Base-by-base conservation (phyloP, 179 eudicot species). In the Silene coronaria region DNA sequence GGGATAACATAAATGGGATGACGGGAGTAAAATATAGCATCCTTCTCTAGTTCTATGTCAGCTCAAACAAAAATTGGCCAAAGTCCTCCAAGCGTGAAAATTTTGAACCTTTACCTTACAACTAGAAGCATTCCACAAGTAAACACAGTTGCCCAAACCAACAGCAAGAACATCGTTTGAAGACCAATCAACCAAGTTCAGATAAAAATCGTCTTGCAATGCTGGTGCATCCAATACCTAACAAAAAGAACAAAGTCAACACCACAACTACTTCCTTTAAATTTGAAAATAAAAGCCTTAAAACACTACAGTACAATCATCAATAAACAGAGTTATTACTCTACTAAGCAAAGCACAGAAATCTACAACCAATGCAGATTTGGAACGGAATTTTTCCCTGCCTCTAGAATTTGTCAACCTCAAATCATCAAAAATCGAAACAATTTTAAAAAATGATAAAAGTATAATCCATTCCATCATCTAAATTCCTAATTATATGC, bases 191-290 rank as follows among this genome's bases (percentile, higher is more conserved):
- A 95, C 96, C 78, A 95, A 90, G 79, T 92, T 95, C 73, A 95
- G 83, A 75, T 95, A 92, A 80, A 92, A 95, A 88, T 95, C 99
- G 82, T 95, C 99, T 82, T 95, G 97, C 86, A 95, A 86, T 55
- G 91, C 89, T 2, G 99, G 99, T 66, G 99, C 99, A 91, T 92
- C 99, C 89, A 95, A 80, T 30, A 95, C 97, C 99, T 95, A 80
- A 51, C 42, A 76, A 74, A 19, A 66, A 2, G 19, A 59, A 53
- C 45, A 70, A 58, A 27, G 67, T 23, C 74, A 71, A 58, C 58
- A 66, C 16, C 70, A 69, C 3, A 22, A 74, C 3, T 24, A 72
- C 14, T 1, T 55, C 57, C 75, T 62, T 23, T 32, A n/a, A 71
- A 61, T 30, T 3, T 7, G 19, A 27, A 51, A 60, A 11, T 34